Evolutionary conservation across 768 basidiomycete genomes (phyloP), one percentile per base, ranked within the genome.

Genomic region (Pulveroboletus sp.): DNA sequence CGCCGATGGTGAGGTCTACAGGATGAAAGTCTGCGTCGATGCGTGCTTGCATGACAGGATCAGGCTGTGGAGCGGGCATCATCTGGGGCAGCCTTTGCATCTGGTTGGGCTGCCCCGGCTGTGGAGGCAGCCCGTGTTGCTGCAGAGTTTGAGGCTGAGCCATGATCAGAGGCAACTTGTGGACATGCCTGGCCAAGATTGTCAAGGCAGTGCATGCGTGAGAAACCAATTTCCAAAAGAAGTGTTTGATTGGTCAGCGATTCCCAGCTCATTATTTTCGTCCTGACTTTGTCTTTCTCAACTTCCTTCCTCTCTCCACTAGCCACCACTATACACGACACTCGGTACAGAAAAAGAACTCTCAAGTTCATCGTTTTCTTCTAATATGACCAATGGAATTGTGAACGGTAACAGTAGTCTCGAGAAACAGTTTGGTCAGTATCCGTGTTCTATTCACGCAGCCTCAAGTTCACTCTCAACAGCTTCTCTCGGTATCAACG

Each of bases 301-400:
- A 53, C 37, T 62, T 49, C 62, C 57, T 59, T 66, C 57, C 62
- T 59, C 31, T 52, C 46, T 48, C 57, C 68, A 57, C 51, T 68
- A 60, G 50, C 68, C 50, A 60, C 64, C 52, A 60, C 49, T 33
- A 41, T 41, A 50, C 54, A 65, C 63, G 61, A 46, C 47, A 57
- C 54, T n/a, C 15, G 53, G 53, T 55, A 51, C 56, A 60, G 47
- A 52, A 48, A 49, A 66, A 63, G 53, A 54, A 53, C 50, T 24
- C 39, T 49, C 13, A 35, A 57, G 61, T 71, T 71, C 65, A 58
- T 65, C 59, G 41, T 64, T 65, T 62, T 57, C 49, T 54, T 66
- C 68, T 76, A 79, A 85, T 88, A 90, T 90, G 88, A 83, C 86
- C 76, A 89, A 89, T 90, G 88, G 86, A 81, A 81, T 82, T 78